Evolutionary conservation across 192 early-diverging fungal species (phyloP).

Genomic region (Thamnidium elegans): DNA sequence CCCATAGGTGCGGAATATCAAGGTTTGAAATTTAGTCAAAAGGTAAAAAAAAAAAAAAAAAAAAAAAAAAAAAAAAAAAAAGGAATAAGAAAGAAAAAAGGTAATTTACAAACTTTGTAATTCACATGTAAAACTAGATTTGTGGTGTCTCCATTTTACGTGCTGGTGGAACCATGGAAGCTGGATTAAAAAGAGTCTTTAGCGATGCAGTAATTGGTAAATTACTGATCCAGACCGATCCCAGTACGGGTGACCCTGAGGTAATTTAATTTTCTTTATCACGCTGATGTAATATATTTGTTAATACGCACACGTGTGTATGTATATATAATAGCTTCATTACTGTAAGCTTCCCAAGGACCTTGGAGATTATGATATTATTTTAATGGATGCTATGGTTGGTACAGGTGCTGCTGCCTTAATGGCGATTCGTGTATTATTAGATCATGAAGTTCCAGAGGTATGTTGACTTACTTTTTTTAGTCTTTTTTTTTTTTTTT

Average conservation of each 20-base stretch:
- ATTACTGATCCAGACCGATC: slow-evolving; percentile 84
- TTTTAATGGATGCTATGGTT: slow-evolving; percentile 87
- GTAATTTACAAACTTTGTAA: background rate
- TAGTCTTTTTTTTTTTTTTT: slow-evolving; percentile 7
- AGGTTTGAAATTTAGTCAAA: slow-evolving; percentile 13
- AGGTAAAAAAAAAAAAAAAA: slow-evolving; percentile 16
- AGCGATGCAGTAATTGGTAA: slow-evolving; percentile 84
- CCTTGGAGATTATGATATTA: slow-evolving; percentile 57
- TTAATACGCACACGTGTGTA: background rate
- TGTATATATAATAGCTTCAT: slow-evolving; percentile 56
- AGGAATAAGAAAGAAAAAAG: background rate
- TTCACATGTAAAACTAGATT: slow-evolving; percentile 35
- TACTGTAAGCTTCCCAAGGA: slow-evolving; percentile 77
- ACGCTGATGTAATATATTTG: background rate
- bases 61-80: background rate
- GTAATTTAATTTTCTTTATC: slow-evolving; percentile 10
- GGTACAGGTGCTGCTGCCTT: slow-evolving; percentile 90
- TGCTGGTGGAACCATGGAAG: slow-evolving; percentile 90
- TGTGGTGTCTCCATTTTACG: slow-evolving; percentile 84
- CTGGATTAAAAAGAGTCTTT: slow-evolving; percentile 74
- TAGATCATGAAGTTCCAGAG: slow-evolving; percentile 88
- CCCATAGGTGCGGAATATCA: slow-evolving; percentile 16
- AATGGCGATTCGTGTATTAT: slow-evolving; percentile 92
- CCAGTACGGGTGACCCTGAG: slow-evolving; percentile 75
- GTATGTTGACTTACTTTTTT: slow-evolving; percentile 13